Evolutionary conservation across 768 basidiomycete species (phyloP).

Genomic region (Fomitopsis pulvina): DNA sequence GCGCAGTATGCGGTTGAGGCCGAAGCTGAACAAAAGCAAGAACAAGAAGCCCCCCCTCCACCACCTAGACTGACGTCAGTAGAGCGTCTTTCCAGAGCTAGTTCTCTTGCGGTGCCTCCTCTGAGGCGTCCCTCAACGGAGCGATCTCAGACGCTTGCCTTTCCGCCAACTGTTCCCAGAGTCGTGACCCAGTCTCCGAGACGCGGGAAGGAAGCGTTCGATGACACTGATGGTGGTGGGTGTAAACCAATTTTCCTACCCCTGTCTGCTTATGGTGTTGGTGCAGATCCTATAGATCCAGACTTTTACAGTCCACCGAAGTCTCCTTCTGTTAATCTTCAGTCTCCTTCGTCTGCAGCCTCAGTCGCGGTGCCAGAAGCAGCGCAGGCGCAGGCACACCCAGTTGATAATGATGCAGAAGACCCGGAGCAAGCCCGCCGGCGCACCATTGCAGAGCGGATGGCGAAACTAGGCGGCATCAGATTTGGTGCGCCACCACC

Average conservation of each 20-base stretch:
- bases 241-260: too few species aligned
- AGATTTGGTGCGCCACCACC: constrained; percentile 68
- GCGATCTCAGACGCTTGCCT: background rate
- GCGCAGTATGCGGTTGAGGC: background rate
- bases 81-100: background rate
- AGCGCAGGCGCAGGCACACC: background rate
- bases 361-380: constrained; percentile 1
- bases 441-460: constrained; percentile 83
- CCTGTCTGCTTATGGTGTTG: background rate
- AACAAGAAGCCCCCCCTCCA: constrained; percentile 4
- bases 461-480: constrained; percentile 89
- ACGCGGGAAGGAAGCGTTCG: constrained; percentile 29
- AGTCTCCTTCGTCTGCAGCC: background rate
- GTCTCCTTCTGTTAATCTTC: constrained; percentile 18
- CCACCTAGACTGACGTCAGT: constrained; percentile 12
- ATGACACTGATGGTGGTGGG: constrained; percentile 61
- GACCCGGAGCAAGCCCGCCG: constrained; percentile 42
- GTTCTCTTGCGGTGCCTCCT: constrained; percentile 5
- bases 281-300: constrained; percentile 64
- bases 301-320: constrained; percentile 44
- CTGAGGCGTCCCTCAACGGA: constrained; percentile 5
- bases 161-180: background rate
- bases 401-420: constrained; percentile 32
- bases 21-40: background rate
- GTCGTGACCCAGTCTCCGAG: background rate